These are phyloP conservation scores for Leccinum rimulosum DNA, from an alignment of 768 basidiomycete genomes.

Conservation along the genomic window DNA sequence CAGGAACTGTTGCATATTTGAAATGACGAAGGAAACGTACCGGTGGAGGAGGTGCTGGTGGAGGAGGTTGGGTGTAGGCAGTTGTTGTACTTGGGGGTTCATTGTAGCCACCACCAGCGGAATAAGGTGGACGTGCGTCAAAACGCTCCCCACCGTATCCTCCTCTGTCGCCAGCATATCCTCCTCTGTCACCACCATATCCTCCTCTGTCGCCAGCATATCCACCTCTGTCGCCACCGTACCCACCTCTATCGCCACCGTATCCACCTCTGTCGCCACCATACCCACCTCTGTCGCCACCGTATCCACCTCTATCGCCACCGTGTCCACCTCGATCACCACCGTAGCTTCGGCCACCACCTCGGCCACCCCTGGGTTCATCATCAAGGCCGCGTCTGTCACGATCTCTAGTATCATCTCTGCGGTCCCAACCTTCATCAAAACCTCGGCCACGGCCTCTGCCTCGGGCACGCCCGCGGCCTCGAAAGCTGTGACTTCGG, in stretches of 20 bases:
- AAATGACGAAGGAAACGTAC: conserved; percentile 25
- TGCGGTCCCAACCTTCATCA: conserved; percentile 45
- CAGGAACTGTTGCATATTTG: neutral
- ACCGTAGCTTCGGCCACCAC: conserved; percentile 37
- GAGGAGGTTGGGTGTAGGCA: conserved; percentile 28
- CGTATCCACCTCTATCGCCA: conserved; percentile 34
- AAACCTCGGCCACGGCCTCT: conserved; percentile 38
- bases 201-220: conserved; percentile 38
- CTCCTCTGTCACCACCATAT: conserved; percentile 41
- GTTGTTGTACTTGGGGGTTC: conserved; percentile 23
- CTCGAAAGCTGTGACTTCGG: conserved; percentile 36
- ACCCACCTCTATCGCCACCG: conserved; percentile 42
- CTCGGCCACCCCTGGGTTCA: conserved; percentile 35
- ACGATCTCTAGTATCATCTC: conserved; percentile 42
- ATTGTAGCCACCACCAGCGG: conserved; percentile 20
- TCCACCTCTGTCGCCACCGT: conserved; percentile 40
- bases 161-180: conserved; percentile 41
- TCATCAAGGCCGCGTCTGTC: conserved; percentile 35
- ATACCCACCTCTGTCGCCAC: conserved; percentile 18
- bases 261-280: conserved; percentile 36
- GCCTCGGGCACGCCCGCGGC: conserved; percentile 38
- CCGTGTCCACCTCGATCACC: conserved; percentile 40
- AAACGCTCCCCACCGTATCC: conserved; percentile 46
- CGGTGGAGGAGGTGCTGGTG: conserved; percentile 16
- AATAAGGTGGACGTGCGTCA: conserved; percentile 39